Percentiles rank a stretch among this genome's conserved stretches.
These are phyloP conservation scores for Euphorbia celastroides DNA, from an alignment of 441 rosid genomes.

Conservation along the genomic window DNA sequence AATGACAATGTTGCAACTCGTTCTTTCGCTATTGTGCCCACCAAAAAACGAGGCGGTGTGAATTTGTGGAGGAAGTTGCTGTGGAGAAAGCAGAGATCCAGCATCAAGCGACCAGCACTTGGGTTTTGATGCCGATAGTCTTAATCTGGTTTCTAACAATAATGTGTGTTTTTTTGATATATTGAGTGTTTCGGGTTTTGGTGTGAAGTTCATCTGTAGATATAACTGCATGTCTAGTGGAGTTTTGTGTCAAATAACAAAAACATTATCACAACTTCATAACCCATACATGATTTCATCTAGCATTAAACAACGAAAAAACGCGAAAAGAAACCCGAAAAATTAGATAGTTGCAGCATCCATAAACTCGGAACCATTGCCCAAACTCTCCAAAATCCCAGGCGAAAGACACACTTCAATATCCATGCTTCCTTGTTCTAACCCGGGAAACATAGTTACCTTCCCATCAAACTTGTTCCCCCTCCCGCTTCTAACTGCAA, in stretches of 20 bases:
- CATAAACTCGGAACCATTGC: constrained; percentile 20
- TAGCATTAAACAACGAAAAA: neutral
- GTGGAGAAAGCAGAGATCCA: constrained; percentile 51
- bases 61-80: constrained; percentile 62
- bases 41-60: constrained; percentile 44
- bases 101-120: constrained; percentile 30
- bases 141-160: constrained; percentile 6
- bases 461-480: constrained; percentile 20
- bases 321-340: neutral
- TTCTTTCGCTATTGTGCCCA: constrained; percentile 50
- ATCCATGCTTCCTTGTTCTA: constrained; percentile 35
- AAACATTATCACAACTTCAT: neutral
- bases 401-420: constrained; percentile 25
- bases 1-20: constrained; percentile 20
- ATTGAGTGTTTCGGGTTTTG: constrained; percentile 17
- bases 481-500: constrained; percentile 19
- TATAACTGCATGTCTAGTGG: constrained; percentile 7
- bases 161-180: constrained; percentile 2
- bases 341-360: neutral
- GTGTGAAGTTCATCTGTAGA: constrained; percentile 20
- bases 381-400: constrained; percentile 12
- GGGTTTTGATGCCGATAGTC: neutral
- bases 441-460: constrained; percentile 21
- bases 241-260: neutral
- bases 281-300: neutral